Evolutionary conservation across 148 eudicot genomes (phyloP).

Genomic region (Amaranthus cruentus): DNA sequence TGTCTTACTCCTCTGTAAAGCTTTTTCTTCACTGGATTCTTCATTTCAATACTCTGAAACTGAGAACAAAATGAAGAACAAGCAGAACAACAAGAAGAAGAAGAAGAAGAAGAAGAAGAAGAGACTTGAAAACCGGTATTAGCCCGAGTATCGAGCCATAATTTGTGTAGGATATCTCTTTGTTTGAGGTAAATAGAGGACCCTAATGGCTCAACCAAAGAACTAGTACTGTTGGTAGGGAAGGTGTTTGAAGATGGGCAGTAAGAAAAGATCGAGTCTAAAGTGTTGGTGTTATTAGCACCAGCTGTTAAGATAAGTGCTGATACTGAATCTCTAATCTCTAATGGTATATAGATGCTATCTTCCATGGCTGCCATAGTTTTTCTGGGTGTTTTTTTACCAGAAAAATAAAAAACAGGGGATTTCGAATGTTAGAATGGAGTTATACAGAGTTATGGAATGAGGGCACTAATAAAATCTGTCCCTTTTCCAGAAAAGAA

Average conservation of each 20-base stretch:
- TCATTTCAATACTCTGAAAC: background rate
- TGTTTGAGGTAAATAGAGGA: constrained; percentile 74
- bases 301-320: constrained; percentile 53
- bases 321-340: constrained; percentile 55
- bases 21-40: constrained; percentile 48
- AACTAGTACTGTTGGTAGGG: background rate
- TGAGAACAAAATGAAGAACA: no score
- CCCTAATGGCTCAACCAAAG: constrained; percentile 48
- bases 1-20: constrained; percentile 93
- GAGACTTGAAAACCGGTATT: constrained; percentile 17
- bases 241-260: constrained; percentile 32
- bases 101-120: background rate
- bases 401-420: no score
- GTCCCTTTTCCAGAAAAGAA: constrained; percentile 18
- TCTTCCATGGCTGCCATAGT: constrained; percentile 32
- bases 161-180: constrained; percentile 58
- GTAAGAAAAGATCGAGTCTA: constrained; percentile 74
- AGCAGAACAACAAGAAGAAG: background rate
- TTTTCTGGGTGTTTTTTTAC: no score
- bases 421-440: no score
- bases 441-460: no score
- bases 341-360: constrained; percentile 29
- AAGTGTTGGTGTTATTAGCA: constrained; percentile 58
- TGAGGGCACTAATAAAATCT: constrained; percentile 23
- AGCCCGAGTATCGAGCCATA: constrained; percentile 42